Evolutionary conservation across 495 filamentous ascomycete genomes (phyloP).

Genomic region (Aspergillus panamensis): DNA sequence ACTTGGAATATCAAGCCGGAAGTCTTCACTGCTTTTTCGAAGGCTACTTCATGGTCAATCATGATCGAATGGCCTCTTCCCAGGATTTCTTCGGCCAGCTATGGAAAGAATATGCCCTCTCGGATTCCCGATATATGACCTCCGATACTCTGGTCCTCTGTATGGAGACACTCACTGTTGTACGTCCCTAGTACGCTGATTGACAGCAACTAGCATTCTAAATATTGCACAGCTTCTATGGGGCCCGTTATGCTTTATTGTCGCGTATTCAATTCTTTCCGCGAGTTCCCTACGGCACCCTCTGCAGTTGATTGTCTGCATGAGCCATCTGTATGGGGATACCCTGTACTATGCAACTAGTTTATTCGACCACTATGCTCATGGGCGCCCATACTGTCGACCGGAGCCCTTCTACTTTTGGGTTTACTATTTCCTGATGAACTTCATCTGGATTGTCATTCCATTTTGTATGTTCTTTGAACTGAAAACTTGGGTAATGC

Average conservation of each 20-base stretch:
- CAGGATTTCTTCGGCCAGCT: slow-evolving; percentile 71
- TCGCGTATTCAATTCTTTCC: slow-evolving; percentile 57
- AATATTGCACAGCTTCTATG: slow-evolving; percentile 53
- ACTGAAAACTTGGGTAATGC: slow-evolving; percentile 22
- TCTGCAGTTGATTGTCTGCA: slow-evolving; percentile 66
- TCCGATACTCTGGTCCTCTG: slow-evolving; percentile 77
- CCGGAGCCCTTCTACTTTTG: slow-evolving; percentile 83
- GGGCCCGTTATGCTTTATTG: slow-evolving; percentile 75
- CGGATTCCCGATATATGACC: slow-evolving; percentile 79
- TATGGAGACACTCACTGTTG: slow-evolving; percentile 78
- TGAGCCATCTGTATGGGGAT: slow-evolving; percentile 84
- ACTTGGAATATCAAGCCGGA: slow-evolving; percentile 46
- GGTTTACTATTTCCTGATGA: slow-evolving; percentile 84
- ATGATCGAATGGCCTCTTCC: slow-evolving; percentile 52
- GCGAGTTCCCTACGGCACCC: slow-evolving; percentile 63
- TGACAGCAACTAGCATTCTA: not conserved
- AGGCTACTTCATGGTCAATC: slow-evolving; percentile 75
- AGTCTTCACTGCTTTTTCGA: slow-evolving; percentile 77
- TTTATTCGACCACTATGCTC: slow-evolving; percentile 60
- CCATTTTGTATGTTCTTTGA: slow-evolving; percentile 50
- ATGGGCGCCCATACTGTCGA: slow-evolving; percentile 59
- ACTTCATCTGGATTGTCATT: slow-evolving; percentile 80
- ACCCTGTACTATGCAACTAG: slow-evolving; percentile 82
- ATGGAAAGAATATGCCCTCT: slow-evolving; percentile 86
- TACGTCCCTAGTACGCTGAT: slow-evolving; percentile 37